Percentiles rank a stretch among this genome's conserved stretches.
Conservation (phyloP, 1,284 basidiomycete species). For the Sanghuangporus baumii region DNA sequence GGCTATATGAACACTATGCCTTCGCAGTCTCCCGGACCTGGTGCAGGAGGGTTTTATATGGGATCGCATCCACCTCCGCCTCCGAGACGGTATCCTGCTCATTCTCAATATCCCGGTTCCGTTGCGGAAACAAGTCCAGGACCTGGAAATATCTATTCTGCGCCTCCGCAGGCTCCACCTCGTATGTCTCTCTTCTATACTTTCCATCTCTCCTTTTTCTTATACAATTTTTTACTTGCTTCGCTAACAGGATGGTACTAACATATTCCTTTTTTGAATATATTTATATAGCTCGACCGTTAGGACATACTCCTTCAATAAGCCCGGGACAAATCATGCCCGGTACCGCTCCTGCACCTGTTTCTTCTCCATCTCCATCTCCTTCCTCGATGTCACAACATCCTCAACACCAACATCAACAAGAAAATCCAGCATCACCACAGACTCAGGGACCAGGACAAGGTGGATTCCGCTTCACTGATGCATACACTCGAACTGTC, state of each 20-base stretch:
- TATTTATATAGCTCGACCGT: not conserved
- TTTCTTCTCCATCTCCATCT: not conserved
- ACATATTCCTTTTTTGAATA: not conserved
- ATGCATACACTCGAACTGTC: conserved; percentile 31
- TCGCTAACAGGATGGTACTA: not conserved
- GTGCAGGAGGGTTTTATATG: conserved; percentile 4
- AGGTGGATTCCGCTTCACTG: conserved; percentile 16
- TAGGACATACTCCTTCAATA: not conserved
- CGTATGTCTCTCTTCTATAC: too few relatives aligned
- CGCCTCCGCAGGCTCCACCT: too few relatives aligned
- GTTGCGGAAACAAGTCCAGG: not conserved
- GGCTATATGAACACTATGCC: not conserved
- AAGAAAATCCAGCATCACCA: not conserved
- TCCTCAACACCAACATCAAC: not conserved
- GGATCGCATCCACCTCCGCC: not conserved
- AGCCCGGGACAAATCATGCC: conserved; percentile 11
- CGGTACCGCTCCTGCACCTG: too few relatives aligned
- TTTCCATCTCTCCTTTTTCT: not conserved
- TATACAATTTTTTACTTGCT: not conserved
- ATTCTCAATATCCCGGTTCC: not conserved
- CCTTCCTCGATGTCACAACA: not conserved
- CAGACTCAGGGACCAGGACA: conserved; percentile 17
- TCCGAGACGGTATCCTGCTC: not conserved
- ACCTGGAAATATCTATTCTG: too few relatives aligned
- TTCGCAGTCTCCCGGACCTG: not conserved